Base-by-base conservation (phyloP, 2,329 filamentous ascomycete species). In the Podosphaera fusca region DNA sequence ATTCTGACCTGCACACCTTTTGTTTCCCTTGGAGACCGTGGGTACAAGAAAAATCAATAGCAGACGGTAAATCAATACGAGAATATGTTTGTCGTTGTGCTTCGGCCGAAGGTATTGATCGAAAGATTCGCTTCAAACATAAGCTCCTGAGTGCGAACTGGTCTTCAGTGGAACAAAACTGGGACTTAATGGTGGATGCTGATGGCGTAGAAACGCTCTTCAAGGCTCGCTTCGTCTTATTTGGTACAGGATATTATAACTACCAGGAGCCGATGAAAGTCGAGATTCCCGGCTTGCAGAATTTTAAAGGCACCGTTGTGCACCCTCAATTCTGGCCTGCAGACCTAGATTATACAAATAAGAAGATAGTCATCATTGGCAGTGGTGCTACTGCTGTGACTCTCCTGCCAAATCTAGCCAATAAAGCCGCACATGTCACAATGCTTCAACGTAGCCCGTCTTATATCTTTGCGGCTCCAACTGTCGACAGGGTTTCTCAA, bases 381-480 rank as follows among this genome's bases (percentile, higher is more conserved):
- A 63, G 60, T 14, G 87, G 87, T 6, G 87, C 87, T 2, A 94
- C 87, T 0, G 83, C 86, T 5, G 70, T 90, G 54, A 92, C 87
- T 0, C 73, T 94, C 0, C 67, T 94, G 2, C 87, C 87, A 0
- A 77, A 74, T 52, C 69, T 94, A 51, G 78, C 80, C 0, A 70
- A 83, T 49, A 77, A 75, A 45, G 85, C 84, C 4, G 70, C 69
- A 4, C 75, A 77, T 12, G 80, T 88, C 34, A 90, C 85, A 1
- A 87, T 90, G 78, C 74, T 94, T 2, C 87, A 94, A 69, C 79
- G 87, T 58, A 87, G 81, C 51, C 87, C 87, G 0, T 77, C 75
- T 0, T 89, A 86, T 64, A 74, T 89, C 57, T 62, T 84, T 50
- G 71, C 76, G 12, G 40, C 61, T 2, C 64, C n/a, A 62, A 79